Evolutionary conservation across 192 early-diverging fungal genomes (phyloP), one percentile per base, ranked within the genome.

Genomic region (Backusella morwellensis): DNA sequence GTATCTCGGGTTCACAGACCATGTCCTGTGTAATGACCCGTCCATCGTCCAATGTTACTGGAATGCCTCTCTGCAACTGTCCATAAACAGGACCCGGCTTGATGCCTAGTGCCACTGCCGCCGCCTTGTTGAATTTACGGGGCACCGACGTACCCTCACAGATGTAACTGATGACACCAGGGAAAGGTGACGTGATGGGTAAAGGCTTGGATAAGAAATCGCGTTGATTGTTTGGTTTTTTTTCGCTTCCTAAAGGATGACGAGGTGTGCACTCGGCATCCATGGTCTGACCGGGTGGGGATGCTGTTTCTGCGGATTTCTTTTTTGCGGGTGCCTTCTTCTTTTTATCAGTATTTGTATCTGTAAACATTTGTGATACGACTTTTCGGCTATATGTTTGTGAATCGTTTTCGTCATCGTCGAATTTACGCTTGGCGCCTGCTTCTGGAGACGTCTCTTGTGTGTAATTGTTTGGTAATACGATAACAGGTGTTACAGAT

Each of bases 41-140:
- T 21, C 96, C 96, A 69, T 92, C 86, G 0, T 85, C 74, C 1
- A 88, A 74, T 2, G 79, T 80, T 1, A 94, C 88, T 35, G 86
- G 82, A 50, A 89, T 85, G 17, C 95, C 96, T 6, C 75, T 79
- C 2, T 86, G 85, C 35, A 96, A 86, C 32, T 87, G 72, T 66
- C 91, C 81, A 80, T 86, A 93, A 7, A 83, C 72, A 6, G 81
- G 89, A 0, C 95, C 95, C 0, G 90, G 88, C 63, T 85, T 84
- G 0, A 97, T 83, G 2, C 92, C 94, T 2, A 97, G 86, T 29
- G 78, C 85, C 26, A 80, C 41, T 11, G 95, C 96, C 0, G 88
- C 88, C 35, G 87, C 38, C 11, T 88, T 82, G 71, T 94, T 85
- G 79, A 98, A 97, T 76, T 96, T 97, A 29, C 96, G 95, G 0